Evolutionary conservation across 83 land plant genomes (phyloP), one percentile per base, ranked within the genome.

Genomic region (Larix sibirica): DNA sequence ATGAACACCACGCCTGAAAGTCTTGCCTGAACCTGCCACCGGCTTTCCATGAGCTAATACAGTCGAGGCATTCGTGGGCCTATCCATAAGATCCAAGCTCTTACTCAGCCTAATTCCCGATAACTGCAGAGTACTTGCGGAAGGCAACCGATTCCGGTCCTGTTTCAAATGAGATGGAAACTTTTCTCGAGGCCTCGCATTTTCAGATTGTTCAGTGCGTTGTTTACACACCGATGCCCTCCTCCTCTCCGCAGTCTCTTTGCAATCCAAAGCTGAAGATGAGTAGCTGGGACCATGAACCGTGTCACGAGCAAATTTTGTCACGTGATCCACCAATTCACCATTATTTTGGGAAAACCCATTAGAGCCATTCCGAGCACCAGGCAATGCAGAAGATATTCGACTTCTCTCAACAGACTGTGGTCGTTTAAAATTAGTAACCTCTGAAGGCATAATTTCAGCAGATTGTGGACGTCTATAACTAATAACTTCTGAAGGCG

Each of bases 51-150:
- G 63, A 75, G 66, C 58, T 58, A 83, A 36, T 42, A 81, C 31
- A 59, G 85, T 20, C 21, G 86, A 75, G 21, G 68, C 61, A 65
- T 47, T 85, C 16, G 68, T 77, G 23, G 60, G 36, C 71, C 68
- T 90, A 21, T 90, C 97, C 1, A 85, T 50, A 12, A 91, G 86
- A 90, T 95, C 95, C 60, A 91, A 67, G 76, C 92, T 95, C 78
- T 74, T 82, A 58, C 60, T 81, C 76, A 91, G 47, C 13, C 87
- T 54, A 85, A 54, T 85, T 18, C 88, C 83, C 23, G 87, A 84
- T 9, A 84, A 56, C 63, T 85, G 90, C 73, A 85, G 88, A 62
- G 81, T 80, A 7, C 61, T 83, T 75, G 88, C 80, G 24, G 84
- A 83, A 13, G 92, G 91, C 92, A 92, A 85, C 21, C 92, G 83